A percentile compares a stretch with the other conserved stretches of the same genome.
phyloP scores from a whole-genome alignment of 179 eudicot species.

The Camellia oleifera region DNA sequence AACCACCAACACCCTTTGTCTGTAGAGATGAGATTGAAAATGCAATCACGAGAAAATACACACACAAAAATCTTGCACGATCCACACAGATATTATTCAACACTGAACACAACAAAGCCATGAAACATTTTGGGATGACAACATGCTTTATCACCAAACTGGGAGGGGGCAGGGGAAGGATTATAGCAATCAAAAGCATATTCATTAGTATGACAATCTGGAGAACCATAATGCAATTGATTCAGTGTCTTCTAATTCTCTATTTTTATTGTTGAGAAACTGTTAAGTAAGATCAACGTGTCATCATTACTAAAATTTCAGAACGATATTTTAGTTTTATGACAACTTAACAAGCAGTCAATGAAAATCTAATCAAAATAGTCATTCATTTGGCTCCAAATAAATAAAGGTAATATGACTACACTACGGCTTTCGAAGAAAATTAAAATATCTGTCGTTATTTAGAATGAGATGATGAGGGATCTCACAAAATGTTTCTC shows the following conservation, averaged over 20 bases:
- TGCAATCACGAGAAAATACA: slow-evolving; percentile 7
- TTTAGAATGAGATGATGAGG: too few species aligned
- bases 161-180: neutral
- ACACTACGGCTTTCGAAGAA: too few species aligned
- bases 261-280: too few species aligned
- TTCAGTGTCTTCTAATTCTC: too few species aligned
- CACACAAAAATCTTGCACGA: neutral
- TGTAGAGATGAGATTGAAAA: slow-evolving; percentile 22
- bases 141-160: neutral
- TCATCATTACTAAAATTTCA: too few species aligned
- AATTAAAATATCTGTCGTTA: too few species aligned
- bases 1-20: slow-evolving; percentile 75
- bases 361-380: neutral
- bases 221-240: too few species aligned
- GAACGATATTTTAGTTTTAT: too few species aligned
- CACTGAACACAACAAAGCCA: slow-evolving; percentile 1
- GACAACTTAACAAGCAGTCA: neutral
- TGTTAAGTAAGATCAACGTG: too few species aligned
- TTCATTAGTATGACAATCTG: too few species aligned
- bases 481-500: too few species aligned
- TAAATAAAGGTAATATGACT: neutral
- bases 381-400: neutral
- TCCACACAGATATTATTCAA: neutral
- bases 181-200: neutral
- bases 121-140: neutral